phyloP scores from a whole-genome alignment of 768 basidiomycete species.

The Lepiota venenata region DNA sequence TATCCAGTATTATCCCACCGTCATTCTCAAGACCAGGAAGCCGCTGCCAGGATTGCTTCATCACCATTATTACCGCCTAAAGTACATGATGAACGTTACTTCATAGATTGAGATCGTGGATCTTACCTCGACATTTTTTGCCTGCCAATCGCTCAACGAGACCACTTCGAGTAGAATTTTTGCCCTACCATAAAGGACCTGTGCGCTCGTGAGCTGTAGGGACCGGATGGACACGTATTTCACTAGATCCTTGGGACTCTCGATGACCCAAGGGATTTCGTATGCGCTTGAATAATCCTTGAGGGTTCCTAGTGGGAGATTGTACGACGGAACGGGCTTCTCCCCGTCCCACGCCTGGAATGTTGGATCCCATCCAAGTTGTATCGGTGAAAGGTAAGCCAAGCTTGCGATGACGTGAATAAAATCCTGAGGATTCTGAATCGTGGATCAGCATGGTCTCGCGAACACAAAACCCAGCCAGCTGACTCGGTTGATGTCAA shows the following conservation, averaged over 20 bases:
- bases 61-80: not conserved
- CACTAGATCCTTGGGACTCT: not conserved
- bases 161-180: not conserved
- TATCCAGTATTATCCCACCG: not conserved
- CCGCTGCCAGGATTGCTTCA: slow-evolving; percentile 2
- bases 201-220: not conserved
- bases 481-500: not conserved
- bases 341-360: not conserved
- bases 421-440: not conserved
- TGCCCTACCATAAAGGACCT: not conserved
- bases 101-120: not conserved
- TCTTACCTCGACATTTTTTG: not conserved
- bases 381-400: not conserved
- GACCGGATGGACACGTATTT: not conserved
- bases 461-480: too few species aligned
- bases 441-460: not conserved
- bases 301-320: not conserved
- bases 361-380: not conserved
- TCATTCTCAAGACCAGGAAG: not conserved
- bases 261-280: not conserved
- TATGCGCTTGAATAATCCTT: not conserved
- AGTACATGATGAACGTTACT: too few species aligned
- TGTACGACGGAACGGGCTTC: not conserved
- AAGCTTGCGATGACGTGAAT: not conserved
- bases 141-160: not conserved